Evolutionary conservation across 306 rosid genomes (phyloP).

Genomic region (Vachellia pachyceras): DNA sequence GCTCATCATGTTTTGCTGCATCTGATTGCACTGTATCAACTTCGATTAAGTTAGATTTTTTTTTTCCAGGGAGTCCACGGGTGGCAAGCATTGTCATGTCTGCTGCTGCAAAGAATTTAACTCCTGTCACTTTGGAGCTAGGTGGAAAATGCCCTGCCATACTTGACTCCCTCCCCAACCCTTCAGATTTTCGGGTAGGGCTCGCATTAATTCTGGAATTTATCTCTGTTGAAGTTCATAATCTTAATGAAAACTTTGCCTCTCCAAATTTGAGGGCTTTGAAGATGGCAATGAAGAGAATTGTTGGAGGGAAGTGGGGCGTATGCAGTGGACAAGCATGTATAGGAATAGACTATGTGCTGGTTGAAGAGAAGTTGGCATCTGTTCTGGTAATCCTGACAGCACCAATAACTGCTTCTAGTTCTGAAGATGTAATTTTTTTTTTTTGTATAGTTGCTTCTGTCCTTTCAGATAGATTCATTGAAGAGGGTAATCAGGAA

Average conservation of each 20-base stretch:
- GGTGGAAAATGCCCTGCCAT: constrained; percentile 98
- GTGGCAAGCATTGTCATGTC: constrained; percentile 72
- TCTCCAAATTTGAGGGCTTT: constrained; percentile 14
- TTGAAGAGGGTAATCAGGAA: constrained; percentile 57
- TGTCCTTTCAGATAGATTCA: constrained; percentile 58
- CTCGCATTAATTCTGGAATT: background rate
- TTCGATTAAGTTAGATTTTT: constrained; percentile 16
- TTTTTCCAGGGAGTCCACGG: constrained; percentile 69
- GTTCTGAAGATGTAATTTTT: background rate
- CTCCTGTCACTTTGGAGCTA: constrained; percentile 91
- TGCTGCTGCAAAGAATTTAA: constrained; percentile 86
- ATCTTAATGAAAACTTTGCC: constrained; percentile 9
- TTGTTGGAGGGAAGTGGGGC: constrained; percentile 91
- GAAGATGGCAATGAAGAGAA: constrained; percentile 79
- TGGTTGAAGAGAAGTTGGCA: constrained; percentile 71
- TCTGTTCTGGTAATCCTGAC: constrained; percentile 57
- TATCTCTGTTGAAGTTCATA: constrained; percentile 16
- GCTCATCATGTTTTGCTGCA: background rate
- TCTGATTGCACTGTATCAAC: background rate
- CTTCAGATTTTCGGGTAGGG: constrained; percentile 71
- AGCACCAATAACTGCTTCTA: constrained; percentile 19
- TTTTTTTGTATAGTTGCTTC: background rate
- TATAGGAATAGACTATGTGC: constrained; percentile 76
- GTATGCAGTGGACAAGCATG: constrained; percentile 90
- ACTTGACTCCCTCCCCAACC: constrained; percentile 64